phyloP scores from a whole-genome alignment of 2,329 filamentous ascomycete genomes.

The Thelonectria rubi region DNA sequence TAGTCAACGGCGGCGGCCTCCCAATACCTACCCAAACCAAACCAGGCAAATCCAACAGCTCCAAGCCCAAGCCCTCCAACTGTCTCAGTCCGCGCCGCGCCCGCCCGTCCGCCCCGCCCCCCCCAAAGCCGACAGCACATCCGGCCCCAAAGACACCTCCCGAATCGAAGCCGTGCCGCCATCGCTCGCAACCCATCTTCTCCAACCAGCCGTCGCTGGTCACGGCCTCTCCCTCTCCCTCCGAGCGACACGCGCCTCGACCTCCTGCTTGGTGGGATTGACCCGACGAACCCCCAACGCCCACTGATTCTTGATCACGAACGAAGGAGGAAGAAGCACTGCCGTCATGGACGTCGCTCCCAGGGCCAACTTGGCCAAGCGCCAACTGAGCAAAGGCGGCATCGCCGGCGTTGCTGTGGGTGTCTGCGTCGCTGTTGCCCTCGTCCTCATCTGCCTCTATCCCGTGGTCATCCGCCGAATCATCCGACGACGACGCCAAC shows the following conservation, averaged over 20 bases:
- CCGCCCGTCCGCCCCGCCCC: conserved; percentile 31
- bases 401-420: conserved; percentile 52
- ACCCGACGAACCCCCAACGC: conserved; percentile 35
- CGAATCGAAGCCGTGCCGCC: conserved; percentile 21
- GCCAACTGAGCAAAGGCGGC: conserved; percentile 46
- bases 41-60: background rate
- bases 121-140: conserved; percentile 20
- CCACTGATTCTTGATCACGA: conserved; percentile 26
- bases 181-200: conserved; percentile 25
- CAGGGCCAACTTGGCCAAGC: conserved; percentile 37
- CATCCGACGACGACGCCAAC: conserved; percentile 40
- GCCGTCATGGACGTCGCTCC: conserved; percentile 34
- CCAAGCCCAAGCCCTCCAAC: background rate
- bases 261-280: conserved; percentile 20
- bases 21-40: conserved; percentile 24
- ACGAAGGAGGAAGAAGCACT: conserved; percentile 39
- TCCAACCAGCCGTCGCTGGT: conserved; percentile 33
- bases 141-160: background rate
- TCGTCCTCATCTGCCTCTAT: conserved; percentile 51
- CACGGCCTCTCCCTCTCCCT: conserved; percentile 19
- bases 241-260: conserved; percentile 14
- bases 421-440: conserved; percentile 44
- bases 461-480: conserved; percentile 49
- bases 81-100: conserved; percentile 24
- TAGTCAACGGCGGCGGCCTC: conserved; percentile 41